Percentiles rank a stretch among this genome's conserved stretches.
These are phyloP conservation scores for Dryadomyces quercivorus DNA, from an alignment of 2,329 filamentous ascomycete species.

Conservation along the genomic window DNA sequence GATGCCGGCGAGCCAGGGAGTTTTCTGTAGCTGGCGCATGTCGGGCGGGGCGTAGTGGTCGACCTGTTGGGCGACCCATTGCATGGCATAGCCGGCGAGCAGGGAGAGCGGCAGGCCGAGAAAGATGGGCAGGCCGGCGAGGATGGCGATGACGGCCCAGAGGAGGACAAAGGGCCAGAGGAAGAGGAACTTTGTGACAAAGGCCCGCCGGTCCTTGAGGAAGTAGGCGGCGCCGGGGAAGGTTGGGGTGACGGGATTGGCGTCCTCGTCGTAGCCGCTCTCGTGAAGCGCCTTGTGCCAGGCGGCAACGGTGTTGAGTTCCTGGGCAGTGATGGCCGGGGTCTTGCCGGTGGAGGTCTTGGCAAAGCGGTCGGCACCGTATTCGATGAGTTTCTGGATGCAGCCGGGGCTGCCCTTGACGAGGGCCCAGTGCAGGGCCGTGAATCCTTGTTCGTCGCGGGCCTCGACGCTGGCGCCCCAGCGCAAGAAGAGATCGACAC, in stretches of 20 bases:
- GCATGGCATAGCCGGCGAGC: slow-evolving; percentile 54
- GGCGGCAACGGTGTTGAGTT: slow-evolving; percentile 74
- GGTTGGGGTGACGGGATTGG: slow-evolving; percentile 53
- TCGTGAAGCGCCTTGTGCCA: slow-evolving; percentile 20
- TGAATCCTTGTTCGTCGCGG: slow-evolving; percentile 84
- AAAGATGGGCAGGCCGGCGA: slow-evolving; percentile 64
- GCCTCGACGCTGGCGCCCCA: slow-evolving; percentile 94
- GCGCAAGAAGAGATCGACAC: slow-evolving; percentile 81
- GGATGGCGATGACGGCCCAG: slow-evolving; percentile 55
- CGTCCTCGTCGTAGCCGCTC: slow-evolving; percentile 43
- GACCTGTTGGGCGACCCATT: slow-evolving; percentile 66
- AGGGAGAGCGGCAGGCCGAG: slow-evolving; percentile 62
- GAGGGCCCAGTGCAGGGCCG: slow-evolving; percentile 88
- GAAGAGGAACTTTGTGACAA: slow-evolving; percentile 80
- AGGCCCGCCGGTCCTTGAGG: slow-evolving; percentile 62
- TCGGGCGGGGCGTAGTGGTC: slow-evolving; percentile 74
- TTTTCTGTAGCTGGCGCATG: slow-evolving; percentile 83
- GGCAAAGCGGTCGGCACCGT: slow-evolving; percentile 85
- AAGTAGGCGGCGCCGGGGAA: slow-evolving; percentile 64
- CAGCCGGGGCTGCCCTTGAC: slow-evolving; percentile 86
- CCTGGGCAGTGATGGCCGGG: slow-evolving; percentile 69
- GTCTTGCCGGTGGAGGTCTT: slow-evolving; percentile 86
- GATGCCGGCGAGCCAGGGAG: slow-evolving; percentile 86
- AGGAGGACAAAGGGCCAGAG: slow-evolving; percentile 75
- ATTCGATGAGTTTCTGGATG: slow-evolving; percentile 89